These are phyloP conservation scores for Teunomyces atbi DNA, from an alignment of 805 yeast genomes.

Conservation along the genomic window DNA sequence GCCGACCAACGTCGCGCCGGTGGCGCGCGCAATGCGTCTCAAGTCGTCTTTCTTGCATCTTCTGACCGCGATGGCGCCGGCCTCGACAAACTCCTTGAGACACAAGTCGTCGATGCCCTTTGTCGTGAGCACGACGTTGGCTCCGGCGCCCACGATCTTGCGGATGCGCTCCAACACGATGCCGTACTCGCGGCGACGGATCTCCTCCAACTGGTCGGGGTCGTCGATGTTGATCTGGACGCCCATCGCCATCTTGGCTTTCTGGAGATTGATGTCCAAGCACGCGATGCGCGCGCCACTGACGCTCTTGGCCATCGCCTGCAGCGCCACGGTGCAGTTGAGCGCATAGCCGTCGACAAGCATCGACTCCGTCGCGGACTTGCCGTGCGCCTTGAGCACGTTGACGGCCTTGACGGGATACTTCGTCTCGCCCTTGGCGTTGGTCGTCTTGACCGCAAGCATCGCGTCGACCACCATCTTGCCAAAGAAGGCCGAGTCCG, in stretches of 20 bases:
- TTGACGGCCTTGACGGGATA: conserved; percentile 98
- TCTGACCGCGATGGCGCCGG: conserved; percentile 92
- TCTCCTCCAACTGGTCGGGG: conserved; percentile 94
- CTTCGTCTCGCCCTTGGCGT: conserved; percentile 80
- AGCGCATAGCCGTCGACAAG: conserved; percentile 92
- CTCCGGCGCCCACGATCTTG: conserved; percentile 83
- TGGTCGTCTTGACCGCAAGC: conserved; percentile 89
- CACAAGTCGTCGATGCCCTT: conserved; percentile 95
- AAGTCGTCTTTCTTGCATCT: conserved; percentile 96
- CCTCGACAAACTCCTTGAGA: conserved; percentile 86
- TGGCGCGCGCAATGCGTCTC: conserved; percentile 94
- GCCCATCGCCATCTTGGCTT: conserved; percentile 97
- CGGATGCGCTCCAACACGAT: conserved; percentile 79
- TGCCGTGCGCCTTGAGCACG: conserved; percentile 94
- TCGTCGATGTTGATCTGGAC: conserved; percentile 95
- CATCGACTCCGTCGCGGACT: conserved; percentile 81
- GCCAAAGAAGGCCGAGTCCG: conserved; percentile 88
- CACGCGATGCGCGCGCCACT: conserved; percentile 78
- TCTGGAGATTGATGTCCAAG: conserved; percentile 89
- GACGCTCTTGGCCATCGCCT: conserved; percentile 84
- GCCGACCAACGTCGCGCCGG: conserved; percentile 89
- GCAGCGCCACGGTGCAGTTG: conserved; percentile 95
- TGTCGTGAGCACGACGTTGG: conserved; percentile 88
- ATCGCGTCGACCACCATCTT: conserved; percentile 92
- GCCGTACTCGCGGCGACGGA: conserved; percentile 84